Evolutionary conservation across 495 filamentous ascomycete species (phyloP).

Genomic region (Penicillium diatomitis): DNA sequence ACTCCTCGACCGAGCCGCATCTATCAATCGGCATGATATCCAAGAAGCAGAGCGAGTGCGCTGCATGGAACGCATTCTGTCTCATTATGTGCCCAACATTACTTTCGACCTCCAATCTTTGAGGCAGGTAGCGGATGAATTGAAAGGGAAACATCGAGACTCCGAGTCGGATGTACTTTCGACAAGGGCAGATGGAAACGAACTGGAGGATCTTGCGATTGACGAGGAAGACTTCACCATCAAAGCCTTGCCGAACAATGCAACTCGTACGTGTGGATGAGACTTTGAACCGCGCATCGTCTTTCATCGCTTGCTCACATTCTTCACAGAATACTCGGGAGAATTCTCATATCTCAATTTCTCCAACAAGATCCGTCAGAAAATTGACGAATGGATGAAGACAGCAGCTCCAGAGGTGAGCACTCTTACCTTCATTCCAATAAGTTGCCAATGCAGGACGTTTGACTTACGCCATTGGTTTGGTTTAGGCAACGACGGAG

Average conservation of each 20-base stretch:
- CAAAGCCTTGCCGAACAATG: constrained; percentile 39
- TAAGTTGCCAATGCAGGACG: no score
- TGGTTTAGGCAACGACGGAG: constrained; percentile 28
- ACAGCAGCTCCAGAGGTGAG: constrained; percentile 34
- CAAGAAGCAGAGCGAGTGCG: constrained; percentile 36
- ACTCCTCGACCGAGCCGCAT: constrained; percentile 27
- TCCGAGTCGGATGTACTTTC: constrained; percentile 29
- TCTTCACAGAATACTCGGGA: constrained; percentile 39
- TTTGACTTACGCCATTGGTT: not conserved
- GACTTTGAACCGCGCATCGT: not conserved
- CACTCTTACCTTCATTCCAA: not conserved
- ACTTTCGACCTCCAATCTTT: constrained; percentile 37
- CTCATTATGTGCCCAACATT: constrained; percentile 35
- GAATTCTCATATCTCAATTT: constrained; percentile 46
- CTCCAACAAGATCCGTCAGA: constrained; percentile 40
- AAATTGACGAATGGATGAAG: constrained; percentile 43
- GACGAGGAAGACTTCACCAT: constrained; percentile 40
- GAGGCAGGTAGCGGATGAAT: constrained; percentile 30
- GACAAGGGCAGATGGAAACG: constrained; percentile 27
- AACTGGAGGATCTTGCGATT: constrained; percentile 35
- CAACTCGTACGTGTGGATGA: constrained; percentile 27
- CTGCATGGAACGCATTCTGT: constrained; percentile 36
- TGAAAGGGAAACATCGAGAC: constrained; percentile 28
- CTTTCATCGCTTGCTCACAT: not conserved
- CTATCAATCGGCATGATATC: constrained; percentile 31